Base-by-base conservation (phyloP, 2,329 filamentous ascomycete species). In the Reticulascus tulasneorum region DNA sequence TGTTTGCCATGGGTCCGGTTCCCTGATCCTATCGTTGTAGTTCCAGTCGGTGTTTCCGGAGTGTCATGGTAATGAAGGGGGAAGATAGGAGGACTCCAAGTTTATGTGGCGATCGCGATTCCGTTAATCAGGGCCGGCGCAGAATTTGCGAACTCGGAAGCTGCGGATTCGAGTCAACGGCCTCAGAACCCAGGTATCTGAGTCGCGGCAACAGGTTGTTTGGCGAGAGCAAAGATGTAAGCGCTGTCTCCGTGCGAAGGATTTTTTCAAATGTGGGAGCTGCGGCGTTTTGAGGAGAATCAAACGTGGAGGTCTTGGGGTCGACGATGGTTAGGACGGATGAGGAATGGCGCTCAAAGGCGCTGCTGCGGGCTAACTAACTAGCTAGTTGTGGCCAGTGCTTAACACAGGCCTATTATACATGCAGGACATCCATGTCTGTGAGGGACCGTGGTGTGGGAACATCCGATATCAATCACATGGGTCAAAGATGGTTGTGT, bases 1-100 rank as follows among this genome's bases (percentile, higher is more conserved):
- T 57, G 36, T 51, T 58, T 36, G 66, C 58, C 39, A 62, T 70
- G 23, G 58, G 58, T 38, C 39, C 39, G 42, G 27, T 37, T 35
- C 33, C 42, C 31, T 38, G 34, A 21, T 32, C 30, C 37, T 41
- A 41, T 36, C 40, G 37, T 29, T 26, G 27, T 41, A 17, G 24
- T 28, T 19, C 27, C 15, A 16, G 29, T 27, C 29, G 33, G 29
- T 26, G 23, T 33, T 22, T 27, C 29, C 18, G 33, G 36, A 17
- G 25, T 19, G 33, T 43, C 42, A 45, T 43, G 33, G n/a, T 34
- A 35, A 45, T 25, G 36, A 10, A 18, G 27, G 24, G 23, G 29
- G 23, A n/a, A n/a, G n/a, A n/a, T n/a, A n/a, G n/a, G n/a, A n/a
- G n/a, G n/a, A n/a, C n/a, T n/a, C n/a, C n/a, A n/a, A n/a, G n/a